These are phyloP conservation scores for Ilex aquifolium DNA, from an alignment of 257 asterid species.

Conservation along the genomic window DNA sequence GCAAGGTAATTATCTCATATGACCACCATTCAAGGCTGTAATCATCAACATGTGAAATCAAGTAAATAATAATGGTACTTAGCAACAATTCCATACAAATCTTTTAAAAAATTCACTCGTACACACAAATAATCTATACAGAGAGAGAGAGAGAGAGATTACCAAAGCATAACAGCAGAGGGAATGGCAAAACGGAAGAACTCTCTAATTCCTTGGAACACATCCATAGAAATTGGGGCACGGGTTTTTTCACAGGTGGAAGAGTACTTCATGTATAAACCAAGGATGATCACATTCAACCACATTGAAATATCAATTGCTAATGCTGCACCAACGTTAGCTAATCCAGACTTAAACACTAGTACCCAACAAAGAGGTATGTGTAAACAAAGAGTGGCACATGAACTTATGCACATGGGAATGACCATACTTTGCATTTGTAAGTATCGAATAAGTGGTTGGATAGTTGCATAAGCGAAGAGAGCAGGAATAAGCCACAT, in stretches of 20 bases:
- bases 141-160: neutral
- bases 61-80: neutral
- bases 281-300: neutral
- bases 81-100: neutral
- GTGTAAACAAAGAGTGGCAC: neutral
- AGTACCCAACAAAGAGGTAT: neutral
- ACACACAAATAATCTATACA: neutral
- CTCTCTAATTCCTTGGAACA: neutral
- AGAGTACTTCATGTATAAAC: neutral
- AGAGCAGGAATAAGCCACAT: constrained; percentile 1
- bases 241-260: neutral
- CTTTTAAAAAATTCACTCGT: neutral
- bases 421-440: neutral
- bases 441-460: neutral
- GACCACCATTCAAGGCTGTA: constrained; percentile 88
- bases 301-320: neutral
- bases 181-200: neutral
- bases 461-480: neutral
- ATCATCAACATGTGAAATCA: constrained; percentile 3
- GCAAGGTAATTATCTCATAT: constrained; percentile 67
- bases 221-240: neutral
- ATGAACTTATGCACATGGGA: neutral
- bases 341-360: neutral
- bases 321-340: neutral
- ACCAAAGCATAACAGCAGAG: neutral